Conservation (phyloP, 495 filamentous ascomycete genomes). For the Jackrogersella multiformis region DNA sequence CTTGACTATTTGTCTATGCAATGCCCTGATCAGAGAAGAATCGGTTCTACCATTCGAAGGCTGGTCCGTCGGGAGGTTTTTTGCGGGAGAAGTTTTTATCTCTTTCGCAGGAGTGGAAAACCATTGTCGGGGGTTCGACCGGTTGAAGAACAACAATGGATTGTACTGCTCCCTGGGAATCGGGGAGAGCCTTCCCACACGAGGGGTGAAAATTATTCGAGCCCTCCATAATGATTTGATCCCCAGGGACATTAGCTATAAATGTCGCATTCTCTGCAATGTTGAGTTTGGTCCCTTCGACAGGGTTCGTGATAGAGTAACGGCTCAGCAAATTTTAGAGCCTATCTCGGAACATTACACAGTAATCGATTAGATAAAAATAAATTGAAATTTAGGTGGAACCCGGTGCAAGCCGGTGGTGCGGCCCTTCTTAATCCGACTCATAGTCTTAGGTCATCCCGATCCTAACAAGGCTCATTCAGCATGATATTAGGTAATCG, state of each 20-base stretch:
- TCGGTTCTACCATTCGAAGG: background rate
- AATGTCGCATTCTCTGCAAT: constrained; percentile 39
- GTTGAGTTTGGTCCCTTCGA: constrained; percentile 2
- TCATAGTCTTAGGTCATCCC: too few species aligned
- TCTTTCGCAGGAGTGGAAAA: constrained; percentile 2
- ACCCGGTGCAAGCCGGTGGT: background rate
- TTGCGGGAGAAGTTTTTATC: background rate
- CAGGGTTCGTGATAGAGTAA: background rate
- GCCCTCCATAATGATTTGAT: constrained; percentile 50
- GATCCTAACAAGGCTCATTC: too few species aligned
- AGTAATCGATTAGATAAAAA: background rate
- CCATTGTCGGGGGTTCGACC: constrained; percentile 22
- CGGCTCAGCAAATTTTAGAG: constrained; percentile 13
- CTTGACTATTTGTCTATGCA: constrained; percentile 1
- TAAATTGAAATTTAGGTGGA: too few species aligned
- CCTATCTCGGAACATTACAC: background rate
- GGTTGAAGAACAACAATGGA: constrained; percentile 5
- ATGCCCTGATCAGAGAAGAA: background rate
- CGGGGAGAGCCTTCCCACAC: constrained; percentile 44
- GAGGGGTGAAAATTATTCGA: constrained; percentile 34
- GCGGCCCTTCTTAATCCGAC: constrained; percentile 15
- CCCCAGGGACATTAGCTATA: constrained; percentile 58
- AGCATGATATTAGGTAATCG: too few species aligned
- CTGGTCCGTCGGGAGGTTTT: background rate
- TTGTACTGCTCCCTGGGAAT: constrained; percentile 46